Conservation (phyloP, 345 rosid genomes). For the Toxicodendron radicans region DNA sequence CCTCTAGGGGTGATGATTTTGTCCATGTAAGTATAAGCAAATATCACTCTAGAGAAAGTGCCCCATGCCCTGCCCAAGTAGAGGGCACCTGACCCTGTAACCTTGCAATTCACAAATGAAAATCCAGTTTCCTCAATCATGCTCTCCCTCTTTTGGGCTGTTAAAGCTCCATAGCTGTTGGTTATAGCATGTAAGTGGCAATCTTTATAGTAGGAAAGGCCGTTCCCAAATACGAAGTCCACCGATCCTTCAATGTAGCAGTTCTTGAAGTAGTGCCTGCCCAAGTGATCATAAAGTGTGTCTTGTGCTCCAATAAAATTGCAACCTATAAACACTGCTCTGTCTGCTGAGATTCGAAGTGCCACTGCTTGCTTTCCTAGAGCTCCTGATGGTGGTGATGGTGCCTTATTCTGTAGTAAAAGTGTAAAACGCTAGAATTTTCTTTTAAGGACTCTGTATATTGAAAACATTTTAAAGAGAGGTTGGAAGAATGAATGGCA, state of each 20-base stretch:
- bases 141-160: conserved; percentile 42
- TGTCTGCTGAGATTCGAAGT: conserved; percentile 43
- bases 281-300: conserved; percentile 45
- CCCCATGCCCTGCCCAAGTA: conserved; percentile 54
- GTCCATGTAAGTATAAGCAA: conserved; percentile 42
- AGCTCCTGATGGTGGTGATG: conserved; percentile 41
- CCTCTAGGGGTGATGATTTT: conserved; percentile 35
- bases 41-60: conserved; percentile 41
- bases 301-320: conserved; percentile 45
- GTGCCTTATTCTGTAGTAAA: conserved; percentile 36
- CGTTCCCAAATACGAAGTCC: conserved; percentile 49
- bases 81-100: conserved; percentile 42
- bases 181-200: conserved; percentile 49
- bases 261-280: conserved; percentile 42
- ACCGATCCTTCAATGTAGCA: conserved; percentile 51
- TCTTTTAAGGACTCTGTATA: not conserved
- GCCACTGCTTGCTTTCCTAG: conserved; percentile 49
- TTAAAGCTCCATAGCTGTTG: conserved; percentile 36
- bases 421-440: not conserved
- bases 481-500: too few species aligned
- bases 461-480: too few species aligned
- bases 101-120: conserved; percentile 41
- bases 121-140: conserved; percentile 40
- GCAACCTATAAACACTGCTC: conserved; percentile 41
- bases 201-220: conserved; percentile 35